Conservation (phyloP, 2,329 filamentous ascomycete species). For the Cryphonectria japonica region DNA sequence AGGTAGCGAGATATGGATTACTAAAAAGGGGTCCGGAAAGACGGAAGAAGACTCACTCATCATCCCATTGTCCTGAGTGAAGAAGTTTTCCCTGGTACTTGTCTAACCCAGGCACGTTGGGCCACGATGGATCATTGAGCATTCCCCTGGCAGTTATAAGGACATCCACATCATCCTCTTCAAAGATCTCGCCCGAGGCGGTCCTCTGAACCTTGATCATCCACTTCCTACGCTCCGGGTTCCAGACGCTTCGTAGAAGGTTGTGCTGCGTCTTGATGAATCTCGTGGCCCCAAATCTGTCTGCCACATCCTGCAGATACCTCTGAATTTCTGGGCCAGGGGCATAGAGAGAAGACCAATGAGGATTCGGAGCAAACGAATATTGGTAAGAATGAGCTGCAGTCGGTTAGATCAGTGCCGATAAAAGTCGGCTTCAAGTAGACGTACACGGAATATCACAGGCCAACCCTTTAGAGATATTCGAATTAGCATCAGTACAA, state of each 20-base stretch:
- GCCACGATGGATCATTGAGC: slow-evolving; percentile 49
- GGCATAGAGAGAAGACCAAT: slow-evolving; percentile 58
- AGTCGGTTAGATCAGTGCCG: background rate
- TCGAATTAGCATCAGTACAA: slow-evolving; percentile 3
- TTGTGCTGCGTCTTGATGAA: slow-evolving; percentile 50
- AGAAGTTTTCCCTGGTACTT: slow-evolving; percentile 48
- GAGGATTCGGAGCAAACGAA: slow-evolving; percentile 57
- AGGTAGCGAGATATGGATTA: background rate
- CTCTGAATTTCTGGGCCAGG: slow-evolving; percentile 51
- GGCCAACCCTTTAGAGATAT: slow-evolving; percentile 34
- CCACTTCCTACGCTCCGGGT: slow-evolving; percentile 46
- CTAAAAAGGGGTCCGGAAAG: background rate
- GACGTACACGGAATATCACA: slow-evolving; percentile 44
- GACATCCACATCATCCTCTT: slow-evolving; percentile 45
- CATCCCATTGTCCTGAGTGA: slow-evolving; percentile 52
- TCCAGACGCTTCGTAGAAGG: slow-evolving; percentile 47
- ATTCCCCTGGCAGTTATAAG: slow-evolving; percentile 47
- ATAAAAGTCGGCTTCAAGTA: background rate
- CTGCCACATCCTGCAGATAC: slow-evolving; percentile 52
- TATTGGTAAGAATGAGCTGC: slow-evolving; percentile 59
- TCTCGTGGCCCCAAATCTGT: slow-evolving; percentile 50
- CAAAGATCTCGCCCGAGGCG: slow-evolving; percentile 41
- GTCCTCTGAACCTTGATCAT: slow-evolving; percentile 41
- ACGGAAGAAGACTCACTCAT: slow-evolving; percentile 34
- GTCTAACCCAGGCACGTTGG: slow-evolving; percentile 46